phyloP scores from a whole-genome alignment of 352 stramenopile species.

The Pythium coloratum region DNA sequence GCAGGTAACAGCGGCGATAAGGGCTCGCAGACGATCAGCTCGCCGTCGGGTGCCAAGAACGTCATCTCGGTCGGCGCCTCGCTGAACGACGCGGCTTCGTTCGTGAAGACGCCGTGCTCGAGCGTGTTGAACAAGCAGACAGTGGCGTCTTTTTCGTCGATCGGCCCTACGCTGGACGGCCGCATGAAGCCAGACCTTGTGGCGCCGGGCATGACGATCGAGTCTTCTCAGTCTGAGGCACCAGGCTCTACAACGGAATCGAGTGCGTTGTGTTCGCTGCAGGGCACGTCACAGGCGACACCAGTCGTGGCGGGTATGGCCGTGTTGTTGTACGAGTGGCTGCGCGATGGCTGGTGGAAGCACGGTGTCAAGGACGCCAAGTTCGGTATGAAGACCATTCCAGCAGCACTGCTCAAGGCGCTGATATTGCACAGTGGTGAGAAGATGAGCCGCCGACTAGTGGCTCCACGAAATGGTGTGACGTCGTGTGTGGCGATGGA shows the following conservation, averaged over 20 bases:
- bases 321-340: slow-evolving; percentile 85
- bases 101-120: slow-evolving; percentile 46
- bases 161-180: slow-evolving; percentile 65
- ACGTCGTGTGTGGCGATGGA: slow-evolving; percentile 60
- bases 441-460: slow-evolving; percentile 50
- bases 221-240: slow-evolving; percentile 58
- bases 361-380: slow-evolving; percentile 54
- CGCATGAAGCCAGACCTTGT: slow-evolving; percentile 82
- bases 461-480: slow-evolving; percentile 39
- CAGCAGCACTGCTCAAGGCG: slow-evolving; percentile 80
- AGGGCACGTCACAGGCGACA: slow-evolving; percentile 85
- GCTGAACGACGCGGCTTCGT: slow-evolving; percentile 53
- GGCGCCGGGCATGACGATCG: slow-evolving; percentile 68
- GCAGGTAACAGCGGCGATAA: slow-evolving; percentile 81
- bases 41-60: slow-evolving; percentile 82
- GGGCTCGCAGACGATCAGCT: slow-evolving; percentile 57
- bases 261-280: slow-evolving; percentile 41
- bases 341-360: slow-evolving; percentile 82
- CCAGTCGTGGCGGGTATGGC: slow-evolving; percentile 79
- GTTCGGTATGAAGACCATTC: slow-evolving; percentile 57
- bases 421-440: slow-evolving; percentile 80
- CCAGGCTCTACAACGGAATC: slow-evolving; percentile 47
- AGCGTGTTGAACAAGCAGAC: slow-evolving; percentile 63
- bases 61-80: slow-evolving; percentile 78
- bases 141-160: slow-evolving; percentile 69